These are phyloP conservation scores for Setaria viridis DNA, from an alignment of 202 grass and related monocot species.

Conservation along the genomic window DNA sequence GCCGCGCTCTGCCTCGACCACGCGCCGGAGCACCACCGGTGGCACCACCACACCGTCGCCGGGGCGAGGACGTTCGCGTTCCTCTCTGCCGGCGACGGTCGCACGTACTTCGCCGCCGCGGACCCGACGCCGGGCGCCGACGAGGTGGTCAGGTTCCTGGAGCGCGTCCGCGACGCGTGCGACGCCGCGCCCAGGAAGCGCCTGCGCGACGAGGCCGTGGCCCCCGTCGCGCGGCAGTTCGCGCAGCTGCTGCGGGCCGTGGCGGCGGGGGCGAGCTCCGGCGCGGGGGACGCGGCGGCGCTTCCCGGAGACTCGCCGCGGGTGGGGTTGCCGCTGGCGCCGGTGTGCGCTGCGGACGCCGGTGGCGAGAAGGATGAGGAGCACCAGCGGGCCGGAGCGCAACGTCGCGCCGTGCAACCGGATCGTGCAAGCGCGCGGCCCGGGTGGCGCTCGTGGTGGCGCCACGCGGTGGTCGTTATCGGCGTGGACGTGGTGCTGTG, in stretches of 20 bases:
- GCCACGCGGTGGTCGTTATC: constrained; percentile 60
- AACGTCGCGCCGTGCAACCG: neutral
- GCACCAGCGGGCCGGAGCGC: neutral
- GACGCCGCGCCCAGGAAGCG: constrained; percentile 40
- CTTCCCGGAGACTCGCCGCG: neutral
- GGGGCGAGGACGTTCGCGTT: constrained; percentile 65
- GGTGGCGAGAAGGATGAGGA: constrained; percentile 11
- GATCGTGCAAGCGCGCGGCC: neutral
- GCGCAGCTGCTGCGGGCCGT: constrained; percentile 39
- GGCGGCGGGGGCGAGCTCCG: neutral
- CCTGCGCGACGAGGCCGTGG: constrained; percentile 46
- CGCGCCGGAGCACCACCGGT: constrained; percentile 64
- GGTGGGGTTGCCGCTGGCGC: neutral
- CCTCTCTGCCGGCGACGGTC: constrained; percentile 61
- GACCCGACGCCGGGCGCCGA: constrained; percentile 60
- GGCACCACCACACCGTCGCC: constrained; percentile 82
- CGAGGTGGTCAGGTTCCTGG: constrained; percentile 62
- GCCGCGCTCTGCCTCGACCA: constrained; percentile 67
- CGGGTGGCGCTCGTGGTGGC: constrained; percentile 53
- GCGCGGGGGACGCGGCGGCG: neutral
- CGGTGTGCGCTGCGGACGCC: neutral
- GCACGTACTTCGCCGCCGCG: constrained; percentile 73
- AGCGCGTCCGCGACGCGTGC: constrained; percentile 56
- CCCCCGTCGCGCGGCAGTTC: constrained; percentile 58
- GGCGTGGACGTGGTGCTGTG: constrained; percentile 62